Conservation (phyloP, 352 stramenopile genomes). For the Phytophthora citrophthora region DNA sequence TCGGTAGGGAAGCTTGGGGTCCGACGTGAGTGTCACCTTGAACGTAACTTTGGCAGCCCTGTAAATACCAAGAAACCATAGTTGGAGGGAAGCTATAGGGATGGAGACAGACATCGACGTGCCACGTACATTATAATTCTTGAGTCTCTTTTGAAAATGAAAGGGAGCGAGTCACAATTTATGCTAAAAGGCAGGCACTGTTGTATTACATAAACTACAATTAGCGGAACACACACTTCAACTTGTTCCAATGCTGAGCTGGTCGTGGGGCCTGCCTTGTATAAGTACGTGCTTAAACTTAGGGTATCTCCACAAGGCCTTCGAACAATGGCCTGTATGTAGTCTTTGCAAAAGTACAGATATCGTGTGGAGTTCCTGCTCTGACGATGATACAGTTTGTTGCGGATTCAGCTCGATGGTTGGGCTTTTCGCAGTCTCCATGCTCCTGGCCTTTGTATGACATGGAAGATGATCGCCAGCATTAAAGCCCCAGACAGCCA, state of each 20-base stretch:
- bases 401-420: constrained; percentile 6
- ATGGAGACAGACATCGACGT: not conserved
- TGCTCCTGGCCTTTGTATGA: constrained; percentile 7
- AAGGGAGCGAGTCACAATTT: constrained; percentile 10
- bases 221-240: not conserved
- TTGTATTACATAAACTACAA: not conserved
- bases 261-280: too few species aligned
- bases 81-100: constrained; percentile 1
- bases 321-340: too few species aligned
- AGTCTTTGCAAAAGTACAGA: too few species aligned
- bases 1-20: constrained; percentile 85
- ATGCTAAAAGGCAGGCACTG: constrained; percentile 13
- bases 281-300: too few species aligned
- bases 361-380: not conserved
- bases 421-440: constrained; percentile 12
- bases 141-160: constrained; percentile 8
- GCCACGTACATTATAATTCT: constrained; percentile 20
- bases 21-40: constrained; percentile 88
- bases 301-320: too few species aligned
- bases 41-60: constrained; percentile 85
- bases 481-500: constrained; percentile 17
- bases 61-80: constrained; percentile 1
- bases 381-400: not conserved
- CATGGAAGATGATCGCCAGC: constrained; percentile 31
- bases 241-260: too few species aligned